A percentile compares a stretch with the other conserved stretches of the same genome.
These are phyloP conservation scores for Sporopachydermia lactativora DNA, from an alignment of 805 yeast species.

Conservation along the genomic window DNA sequence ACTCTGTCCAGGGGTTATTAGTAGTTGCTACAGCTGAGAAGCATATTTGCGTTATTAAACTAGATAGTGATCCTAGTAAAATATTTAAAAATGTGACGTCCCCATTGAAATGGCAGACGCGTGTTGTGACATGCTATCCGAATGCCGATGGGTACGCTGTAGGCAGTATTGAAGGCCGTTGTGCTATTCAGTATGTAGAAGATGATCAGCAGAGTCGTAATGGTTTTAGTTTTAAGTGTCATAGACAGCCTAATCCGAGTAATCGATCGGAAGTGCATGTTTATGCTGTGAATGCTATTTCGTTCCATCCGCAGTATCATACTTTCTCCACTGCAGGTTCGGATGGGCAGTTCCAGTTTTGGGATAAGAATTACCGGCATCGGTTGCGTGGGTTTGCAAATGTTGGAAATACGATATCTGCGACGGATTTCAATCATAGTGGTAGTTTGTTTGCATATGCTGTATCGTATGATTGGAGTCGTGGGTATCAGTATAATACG, in stretches of 20 bases:
- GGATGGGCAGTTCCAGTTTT: slow-evolving; percentile 85
- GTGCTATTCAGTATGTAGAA: slow-evolving; percentile 87
- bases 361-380: slow-evolving; percentile 92
- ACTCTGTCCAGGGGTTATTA: slow-evolving; percentile 59
- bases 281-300: slow-evolving; percentile 66
- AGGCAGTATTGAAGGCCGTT: slow-evolving; percentile 90
- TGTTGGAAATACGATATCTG: slow-evolving; percentile 46
- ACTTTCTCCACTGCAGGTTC: slow-evolving; percentile 91
- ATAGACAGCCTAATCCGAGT: slow-evolving; percentile 53
- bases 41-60: slow-evolving; percentile 61
- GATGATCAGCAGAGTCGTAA: slow-evolving; percentile 37
- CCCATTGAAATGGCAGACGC: slow-evolving; percentile 83
- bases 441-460: slow-evolving; percentile 89
- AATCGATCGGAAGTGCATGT: slow-evolving; percentile 45
- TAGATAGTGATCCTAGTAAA: slow-evolving; percentile 61
- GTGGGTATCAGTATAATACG: slow-evolving; percentile 65
- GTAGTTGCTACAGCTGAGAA: slow-evolving; percentile 94
- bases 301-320: slow-evolving; percentile 81
- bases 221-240: slow-evolving; percentile 91
- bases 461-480: slow-evolving; percentile 88
- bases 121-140: slow-evolving; percentile 74
- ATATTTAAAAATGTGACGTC: slow-evolving; percentile 62
- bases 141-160: slow-evolving; percentile 86
- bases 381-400: slow-evolving; percentile 71
- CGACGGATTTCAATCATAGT: slow-evolving; percentile 65